phyloP scores from a whole-genome alignment of 768 basidiomycete genomes.

The Suillus subaureus region DNA sequence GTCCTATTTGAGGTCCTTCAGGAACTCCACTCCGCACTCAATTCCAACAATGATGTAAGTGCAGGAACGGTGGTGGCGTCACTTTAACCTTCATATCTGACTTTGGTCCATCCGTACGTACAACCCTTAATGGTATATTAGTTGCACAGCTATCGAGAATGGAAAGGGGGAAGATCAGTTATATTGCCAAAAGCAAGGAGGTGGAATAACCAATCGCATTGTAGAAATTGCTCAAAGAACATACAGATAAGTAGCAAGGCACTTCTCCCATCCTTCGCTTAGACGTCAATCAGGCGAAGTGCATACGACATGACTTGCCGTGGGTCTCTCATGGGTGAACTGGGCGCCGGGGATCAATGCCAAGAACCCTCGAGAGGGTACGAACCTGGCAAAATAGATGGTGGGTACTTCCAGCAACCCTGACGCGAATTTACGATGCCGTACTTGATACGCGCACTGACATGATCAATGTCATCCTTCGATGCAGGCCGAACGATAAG shows the following conservation, averaged over 20 bases:
- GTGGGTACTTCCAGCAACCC: slow-evolving; percentile 10
- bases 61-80: slow-evolving; percentile 6
- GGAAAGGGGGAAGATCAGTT: slow-evolving; percentile 3
- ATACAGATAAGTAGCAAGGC: neutral
- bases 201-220: too few species aligned
- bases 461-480: slow-evolving; percentile 13
- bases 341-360: slow-evolving; percentile 6
- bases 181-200: neutral
- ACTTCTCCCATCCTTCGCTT: slow-evolving; percentile 10
- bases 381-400: slow-evolving; percentile 17
- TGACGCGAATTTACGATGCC: slow-evolving; percentile 23
- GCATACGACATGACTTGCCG: neutral
- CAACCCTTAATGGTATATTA: slow-evolving; percentile 1
- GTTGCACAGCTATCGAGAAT: slow-evolving; percentile 3
- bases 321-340: neutral
- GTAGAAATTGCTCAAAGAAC: neutral
- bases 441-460: slow-evolving; percentile 8
- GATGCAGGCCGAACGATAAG: slow-evolving; percentile 42
- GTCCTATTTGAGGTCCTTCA: slow-evolving; percentile 28
- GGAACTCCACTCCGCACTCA: slow-evolving; percentile 3
- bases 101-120: slow-evolving; percentile 1
- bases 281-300: slow-evolving; percentile 9
- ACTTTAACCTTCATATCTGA: slow-evolving; percentile 3
- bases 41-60: slow-evolving; percentile 8
- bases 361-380: slow-evolving; percentile 20